phyloP scores from a whole-genome alignment of 352 stramenopile genomes.

The Globisporangium canariense region DNA sequence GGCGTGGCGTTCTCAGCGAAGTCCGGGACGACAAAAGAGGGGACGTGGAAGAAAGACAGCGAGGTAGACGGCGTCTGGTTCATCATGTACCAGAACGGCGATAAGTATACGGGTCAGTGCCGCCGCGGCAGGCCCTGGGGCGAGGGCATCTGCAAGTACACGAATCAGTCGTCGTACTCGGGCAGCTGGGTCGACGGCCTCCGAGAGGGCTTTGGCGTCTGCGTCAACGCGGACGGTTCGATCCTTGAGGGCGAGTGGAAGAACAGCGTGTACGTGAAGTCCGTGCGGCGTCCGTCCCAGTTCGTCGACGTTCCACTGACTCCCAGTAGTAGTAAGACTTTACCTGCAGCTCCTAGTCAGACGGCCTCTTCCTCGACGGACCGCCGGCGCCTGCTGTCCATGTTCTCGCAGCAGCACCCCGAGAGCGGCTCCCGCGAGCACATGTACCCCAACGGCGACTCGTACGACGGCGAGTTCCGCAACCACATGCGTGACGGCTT shows the following conservation, averaged over 20 bases:
- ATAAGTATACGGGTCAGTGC: constrained; percentile 72
- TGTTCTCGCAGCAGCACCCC: constrained; percentile 21
- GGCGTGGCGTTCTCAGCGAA: constrained; percentile 45
- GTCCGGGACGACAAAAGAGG: constrained; percentile 65
- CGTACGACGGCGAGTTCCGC: constrained; percentile 70
- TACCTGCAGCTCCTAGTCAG: constrained; percentile 4
- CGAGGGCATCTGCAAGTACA: constrained; percentile 87
- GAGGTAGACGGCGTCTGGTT: constrained; percentile 70
- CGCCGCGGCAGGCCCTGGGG: constrained; percentile 61
- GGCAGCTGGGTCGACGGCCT: constrained; percentile 79
- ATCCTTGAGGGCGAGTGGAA: constrained; percentile 76
- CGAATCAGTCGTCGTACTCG: constrained; percentile 89
- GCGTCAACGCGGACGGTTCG: constrained; percentile 48
- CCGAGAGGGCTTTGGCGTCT: constrained; percentile 74
- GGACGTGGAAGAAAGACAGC: constrained; percentile 54
- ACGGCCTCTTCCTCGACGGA: not conserved
- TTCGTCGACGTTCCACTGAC: constrained; percentile 68
- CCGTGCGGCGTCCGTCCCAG: constrained; percentile 31
- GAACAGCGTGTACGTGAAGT: constrained; percentile 61
- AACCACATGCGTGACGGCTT: constrained; percentile 44
- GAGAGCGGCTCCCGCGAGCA: constrained; percentile 34
- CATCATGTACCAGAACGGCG: constrained; percentile 62
- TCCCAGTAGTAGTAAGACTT: constrained; percentile 4
- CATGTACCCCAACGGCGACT: constrained; percentile 63
- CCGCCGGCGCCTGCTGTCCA: constrained; percentile 8